Evolutionary conservation across 768 basidiomycete genomes (phyloP).

Genomic region (Tubosaeta sp.): DNA sequence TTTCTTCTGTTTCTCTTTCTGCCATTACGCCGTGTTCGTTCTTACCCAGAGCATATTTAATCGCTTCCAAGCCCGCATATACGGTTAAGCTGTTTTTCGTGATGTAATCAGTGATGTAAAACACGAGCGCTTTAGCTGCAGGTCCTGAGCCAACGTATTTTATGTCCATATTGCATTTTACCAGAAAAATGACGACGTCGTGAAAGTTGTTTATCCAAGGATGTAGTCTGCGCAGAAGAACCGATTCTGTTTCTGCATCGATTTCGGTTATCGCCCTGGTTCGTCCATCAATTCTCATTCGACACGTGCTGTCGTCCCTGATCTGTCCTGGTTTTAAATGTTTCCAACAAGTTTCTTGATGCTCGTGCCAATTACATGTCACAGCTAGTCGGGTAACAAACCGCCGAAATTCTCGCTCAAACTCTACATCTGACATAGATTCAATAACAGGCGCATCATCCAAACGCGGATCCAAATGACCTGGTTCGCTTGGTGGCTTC

Average conservation of each 20-base stretch:
- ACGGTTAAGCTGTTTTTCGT: background rate
- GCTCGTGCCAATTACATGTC: background rate
- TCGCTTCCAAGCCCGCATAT: background rate
- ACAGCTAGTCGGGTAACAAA: background rate
- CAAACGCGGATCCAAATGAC: background rate
- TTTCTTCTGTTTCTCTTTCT: rapidly evolving
- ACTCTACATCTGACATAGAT: background rate
- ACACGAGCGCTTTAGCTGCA: background rate
- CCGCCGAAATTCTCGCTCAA: background rate
- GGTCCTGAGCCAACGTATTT: background rate
- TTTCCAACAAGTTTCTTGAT: background rate
- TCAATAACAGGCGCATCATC: background rate
- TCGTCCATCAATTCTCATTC: background rate
- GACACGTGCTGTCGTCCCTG: background rate
- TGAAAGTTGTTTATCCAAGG: no score
- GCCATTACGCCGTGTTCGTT: background rate
- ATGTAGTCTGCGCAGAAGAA: background rate
- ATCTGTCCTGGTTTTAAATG: background rate
- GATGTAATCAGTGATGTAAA: background rate
- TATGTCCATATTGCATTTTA: no score
- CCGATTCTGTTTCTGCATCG: background rate
- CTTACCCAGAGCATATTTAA: background rate
- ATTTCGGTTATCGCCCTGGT: background rate
- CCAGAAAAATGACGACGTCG: no score
- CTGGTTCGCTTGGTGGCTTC: no score